phyloP scores from a whole-genome alignment of 2,329 filamentous ascomycete species.

The Seiridium unicorne region DNA sequence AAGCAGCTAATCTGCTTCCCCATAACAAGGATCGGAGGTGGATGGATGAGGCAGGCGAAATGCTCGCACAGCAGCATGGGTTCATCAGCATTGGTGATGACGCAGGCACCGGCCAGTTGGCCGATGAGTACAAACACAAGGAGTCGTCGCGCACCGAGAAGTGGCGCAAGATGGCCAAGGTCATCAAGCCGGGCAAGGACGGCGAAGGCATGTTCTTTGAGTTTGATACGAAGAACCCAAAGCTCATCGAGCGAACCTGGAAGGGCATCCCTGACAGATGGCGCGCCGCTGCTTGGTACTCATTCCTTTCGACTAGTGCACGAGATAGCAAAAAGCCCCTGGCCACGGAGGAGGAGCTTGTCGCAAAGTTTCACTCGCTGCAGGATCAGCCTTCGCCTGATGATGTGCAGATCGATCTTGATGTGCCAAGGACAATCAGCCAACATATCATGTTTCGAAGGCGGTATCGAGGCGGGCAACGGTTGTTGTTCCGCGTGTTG shows the following conservation, averaged over 20 bases:
- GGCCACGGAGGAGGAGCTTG: slow-evolving; percentile 68
- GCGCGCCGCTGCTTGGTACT: slow-evolving; percentile 92
- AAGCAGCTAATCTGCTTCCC: slow-evolving; percentile 58
- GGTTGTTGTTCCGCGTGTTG: slow-evolving; percentile 86
- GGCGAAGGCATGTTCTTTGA: slow-evolving; percentile 65
- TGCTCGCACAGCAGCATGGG: slow-evolving; percentile 60
- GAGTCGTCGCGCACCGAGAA: slow-evolving; percentile 64
- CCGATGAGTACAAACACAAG: slow-evolving; percentile 59
- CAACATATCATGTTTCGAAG: slow-evolving; percentile 96
- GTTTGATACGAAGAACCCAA: slow-evolving; percentile 80
- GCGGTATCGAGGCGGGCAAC: slow-evolving; percentile 88
- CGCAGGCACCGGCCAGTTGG: slow-evolving; percentile 48
- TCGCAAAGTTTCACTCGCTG: slow-evolving; percentile 69
- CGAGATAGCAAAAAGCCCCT: slow-evolving; percentile 57
- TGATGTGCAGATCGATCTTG: slow-evolving; percentile 94
- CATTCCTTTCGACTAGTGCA: slow-evolving; percentile 80
- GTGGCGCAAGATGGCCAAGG: slow-evolving; percentile 65
- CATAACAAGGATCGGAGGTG: slow-evolving; percentile 60
- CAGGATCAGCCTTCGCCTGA: slow-evolving; percentile 77
- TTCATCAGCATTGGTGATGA: slow-evolving; percentile 56
- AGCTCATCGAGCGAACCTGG: slow-evolving; percentile 90
- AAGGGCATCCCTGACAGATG: slow-evolving; percentile 97
- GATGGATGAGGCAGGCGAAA: slow-evolving; percentile 66
- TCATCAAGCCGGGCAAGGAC: slow-evolving; percentile 47
- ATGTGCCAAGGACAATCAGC: slow-evolving; percentile 92